These are phyloP conservation scores for Lobosporangium transversale DNA, from an alignment of 192 early-diverging fungal species.

Conservation along the genomic window DNA sequence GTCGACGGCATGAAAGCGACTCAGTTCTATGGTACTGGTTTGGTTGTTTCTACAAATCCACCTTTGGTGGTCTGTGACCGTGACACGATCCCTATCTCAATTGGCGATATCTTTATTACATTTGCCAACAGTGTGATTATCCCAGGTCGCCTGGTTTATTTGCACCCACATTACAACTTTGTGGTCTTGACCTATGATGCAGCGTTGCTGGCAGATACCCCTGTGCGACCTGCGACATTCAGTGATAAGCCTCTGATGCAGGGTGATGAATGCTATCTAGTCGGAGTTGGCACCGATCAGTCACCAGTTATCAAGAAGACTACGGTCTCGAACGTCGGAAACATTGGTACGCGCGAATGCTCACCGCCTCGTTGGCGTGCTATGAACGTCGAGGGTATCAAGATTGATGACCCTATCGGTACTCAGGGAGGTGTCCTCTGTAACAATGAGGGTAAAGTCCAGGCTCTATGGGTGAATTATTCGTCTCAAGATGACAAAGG, in stretches of 20 bases:
- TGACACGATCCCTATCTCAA: slow-evolving; percentile 79
- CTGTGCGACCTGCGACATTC: slow-evolving; percentile 70
- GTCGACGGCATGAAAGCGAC: slow-evolving; percentile 80
- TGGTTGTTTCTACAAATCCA: slow-evolving; percentile 79
- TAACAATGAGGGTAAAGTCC: slow-evolving; percentile 63
- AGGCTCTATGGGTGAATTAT: slow-evolving; percentile 75
- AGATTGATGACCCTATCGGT: slow-evolving; percentile 71
- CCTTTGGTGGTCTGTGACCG: slow-evolving; percentile 88
- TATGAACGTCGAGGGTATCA: slow-evolving; percentile 69
- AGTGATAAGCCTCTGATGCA: slow-evolving; percentile 68
- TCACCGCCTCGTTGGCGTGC: slow-evolving; percentile 72
- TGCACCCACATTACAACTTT: slow-evolving; percentile 93
- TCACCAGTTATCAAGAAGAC: slow-evolving; percentile 70
- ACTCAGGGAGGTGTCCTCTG: slow-evolving; percentile 77
- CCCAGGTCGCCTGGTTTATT: slow-evolving; percentile 80
- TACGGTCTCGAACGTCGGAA: slow-evolving; percentile 65
- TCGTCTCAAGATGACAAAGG: slow-evolving; percentile 74
- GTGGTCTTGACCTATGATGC: slow-evolving; percentile 87
- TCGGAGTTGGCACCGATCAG: slow-evolving; percentile 65
- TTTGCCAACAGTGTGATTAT: slow-evolving; percentile 91
- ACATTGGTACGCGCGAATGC: slow-evolving; percentile 75
- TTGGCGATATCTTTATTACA: slow-evolving; percentile 84
- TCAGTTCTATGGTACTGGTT: slow-evolving; percentile 76
- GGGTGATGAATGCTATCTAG: slow-evolving; percentile 68
- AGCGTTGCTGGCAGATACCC: slow-evolving; percentile 74